These are phyloP conservation scores for Fragaria vesca DNA, from an alignment of 306 rosid species.

Conservation along the genomic window DNA sequence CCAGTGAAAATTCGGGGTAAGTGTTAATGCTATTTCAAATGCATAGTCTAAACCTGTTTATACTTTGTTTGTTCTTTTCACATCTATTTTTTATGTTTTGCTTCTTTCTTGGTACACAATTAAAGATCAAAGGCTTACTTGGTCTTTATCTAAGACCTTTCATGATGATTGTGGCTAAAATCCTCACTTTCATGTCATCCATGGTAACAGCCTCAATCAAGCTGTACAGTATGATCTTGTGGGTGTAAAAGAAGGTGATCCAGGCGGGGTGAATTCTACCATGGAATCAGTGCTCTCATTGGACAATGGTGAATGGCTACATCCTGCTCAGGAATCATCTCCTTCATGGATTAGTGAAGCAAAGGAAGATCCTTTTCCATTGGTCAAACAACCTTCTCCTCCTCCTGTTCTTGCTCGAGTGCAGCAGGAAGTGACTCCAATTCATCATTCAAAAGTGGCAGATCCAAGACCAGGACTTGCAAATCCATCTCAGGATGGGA, in stretches of 20 bases:
- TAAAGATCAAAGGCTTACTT: slow-evolving; percentile 7
- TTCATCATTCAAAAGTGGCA: slow-evolving; percentile 93
- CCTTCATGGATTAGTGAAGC: slow-evolving; percentile 47
- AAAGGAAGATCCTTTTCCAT: slow-evolving; percentile 60
- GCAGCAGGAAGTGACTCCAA: slow-evolving; percentile 48
- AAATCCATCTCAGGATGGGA: slow-evolving; percentile 58
- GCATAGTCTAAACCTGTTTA: slow-evolving; percentile 12
- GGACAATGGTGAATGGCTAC: slow-evolving; percentile 79
- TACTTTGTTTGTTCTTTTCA: slow-evolving; percentile 5
- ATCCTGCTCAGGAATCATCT: slow-evolving; percentile 48
- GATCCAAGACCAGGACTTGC: slow-evolving; percentile 97
- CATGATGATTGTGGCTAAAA: slow-evolving; percentile 29
- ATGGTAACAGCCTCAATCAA: slow-evolving; percentile 62
- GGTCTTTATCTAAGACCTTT: slow-evolving; percentile 20
- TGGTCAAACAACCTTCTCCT: slow-evolving; percentile 77
- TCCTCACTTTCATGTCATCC: slow-evolving; percentile 27
- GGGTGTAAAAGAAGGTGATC: slow-evolving; percentile 58
- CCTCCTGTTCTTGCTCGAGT: slow-evolving; percentile 93
- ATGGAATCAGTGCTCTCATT: slow-evolving; percentile 87
- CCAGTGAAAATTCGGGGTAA: slow-evolving; percentile 55
- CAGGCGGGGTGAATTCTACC: slow-evolving; percentile 50
- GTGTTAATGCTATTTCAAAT: slow-evolving; percentile 20
- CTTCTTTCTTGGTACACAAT: slow-evolving; percentile 5
- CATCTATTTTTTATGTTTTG: slow-evolving; percentile 23
- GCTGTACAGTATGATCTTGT: slow-evolving; percentile 63